phyloP scores from a whole-genome alignment of 2,329 filamentous ascomycete genomes.

The Dothiorella sarmentorum region DNA sequence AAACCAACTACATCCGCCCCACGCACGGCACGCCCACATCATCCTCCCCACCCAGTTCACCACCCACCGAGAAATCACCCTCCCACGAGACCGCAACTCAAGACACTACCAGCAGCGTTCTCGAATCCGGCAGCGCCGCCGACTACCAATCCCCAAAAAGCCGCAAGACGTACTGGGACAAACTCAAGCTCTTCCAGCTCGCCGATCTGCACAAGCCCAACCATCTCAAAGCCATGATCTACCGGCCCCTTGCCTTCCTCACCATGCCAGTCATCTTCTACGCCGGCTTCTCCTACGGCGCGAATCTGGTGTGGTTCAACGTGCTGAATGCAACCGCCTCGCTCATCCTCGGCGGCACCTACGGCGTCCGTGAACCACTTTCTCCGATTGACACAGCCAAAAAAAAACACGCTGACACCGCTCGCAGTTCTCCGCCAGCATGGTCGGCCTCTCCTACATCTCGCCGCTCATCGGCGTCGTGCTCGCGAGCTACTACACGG shows the following conservation, averaged over 20 bases:
- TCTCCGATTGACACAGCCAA: no score
- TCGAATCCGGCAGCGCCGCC: not conserved
- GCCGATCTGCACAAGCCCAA: conserved; percentile 32
- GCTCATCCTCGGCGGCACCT: conserved; percentile 36
- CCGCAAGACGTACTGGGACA: conserved; percentile 32
- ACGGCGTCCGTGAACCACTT: no score
- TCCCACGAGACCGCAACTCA: not conserved
- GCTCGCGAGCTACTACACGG: conserved; percentile 29
- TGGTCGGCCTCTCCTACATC: conserved; percentile 39
- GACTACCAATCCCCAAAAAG: not conserved
- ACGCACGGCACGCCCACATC: conserved; percentile 24
- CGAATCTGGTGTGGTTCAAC: conserved; percentile 42
- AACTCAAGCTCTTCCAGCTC: conserved; percentile 30
- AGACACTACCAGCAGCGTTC: not conserved
- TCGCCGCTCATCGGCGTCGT: conserved; percentile 35
- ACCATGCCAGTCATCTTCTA: conserved; percentile 41
- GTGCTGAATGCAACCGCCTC: conserved; percentile 43
- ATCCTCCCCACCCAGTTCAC: conserved; percentile 16
- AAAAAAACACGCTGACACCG: no score
- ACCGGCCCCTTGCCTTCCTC: conserved; percentile 33
- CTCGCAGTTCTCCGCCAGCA: conserved; percentile 37
- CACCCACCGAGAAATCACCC: not conserved
- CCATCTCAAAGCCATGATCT: conserved; percentile 27
- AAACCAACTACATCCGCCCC: conserved; percentile 53
- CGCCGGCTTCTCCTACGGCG: conserved; percentile 40